Base-by-base conservation (phyloP, 192 early-diverging fungal species). In the Coemansia sp. region DNA sequence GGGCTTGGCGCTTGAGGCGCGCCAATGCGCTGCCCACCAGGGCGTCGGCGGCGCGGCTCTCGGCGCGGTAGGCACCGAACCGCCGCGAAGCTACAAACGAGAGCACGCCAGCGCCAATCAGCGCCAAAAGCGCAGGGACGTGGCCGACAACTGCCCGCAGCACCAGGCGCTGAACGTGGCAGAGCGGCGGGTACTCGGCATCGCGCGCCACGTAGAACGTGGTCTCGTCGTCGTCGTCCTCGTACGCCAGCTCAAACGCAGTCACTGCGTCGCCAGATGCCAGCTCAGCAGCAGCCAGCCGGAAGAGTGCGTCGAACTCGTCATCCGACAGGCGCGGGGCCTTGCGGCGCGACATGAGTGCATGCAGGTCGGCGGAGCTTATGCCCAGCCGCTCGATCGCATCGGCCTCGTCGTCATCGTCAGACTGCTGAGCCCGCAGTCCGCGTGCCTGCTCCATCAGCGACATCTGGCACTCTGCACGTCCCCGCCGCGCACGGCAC, bases 1-100 rank as follows among this genome's bases (percentile, higher is more conserved):
- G 79, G 0, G 83, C 83, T 70, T 88, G 81, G 23, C 82, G 79
- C 64, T 70, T 66, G 10, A 85, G 79, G n/a, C 80, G 70, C 15
- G 50, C 59, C 51, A 85, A 59, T 10, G 82, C 75, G 21, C 65
- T 62, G 43, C 60, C 59, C 19, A 82, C 84, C 35, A 85, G 75
- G 22, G 62, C 69, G 19, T 76, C 82, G 2, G 81, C 82, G 0
- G 74, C 70, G 1, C 60, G 58, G 14, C 49, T 22, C 65, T 85
- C 75, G 1, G 82, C 67, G 17, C 71, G 58, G 59, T 58, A 49
- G 10, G 71, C 68, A 9, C 69, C 65, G 22, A 73, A 25, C 47
- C 75, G 65, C 21, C 83, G 68, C 45, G 59, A 62, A 15, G 53
- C 68, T 0, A 84, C 56, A 19, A 68, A 65, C 3, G 53, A 56